Evolutionary conservation across 352 stramenopile species (phyloP).

Genomic region (Pythium rhizo-oryzae): DNA sequence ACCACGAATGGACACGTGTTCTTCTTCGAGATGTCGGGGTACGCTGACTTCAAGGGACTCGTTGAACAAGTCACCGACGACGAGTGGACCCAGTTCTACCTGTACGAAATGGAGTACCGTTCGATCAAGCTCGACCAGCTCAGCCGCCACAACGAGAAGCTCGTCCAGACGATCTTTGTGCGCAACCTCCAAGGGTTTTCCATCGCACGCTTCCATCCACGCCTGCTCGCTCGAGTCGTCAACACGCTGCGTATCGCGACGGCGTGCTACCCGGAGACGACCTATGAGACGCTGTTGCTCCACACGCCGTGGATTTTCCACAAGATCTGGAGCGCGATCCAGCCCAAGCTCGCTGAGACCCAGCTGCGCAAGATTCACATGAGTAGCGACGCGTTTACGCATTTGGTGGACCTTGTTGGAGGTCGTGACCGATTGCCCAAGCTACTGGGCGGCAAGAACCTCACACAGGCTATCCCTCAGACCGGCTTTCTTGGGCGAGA

Average conservation of each 20-base stretch:
- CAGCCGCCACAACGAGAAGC: conserved; percentile 51
- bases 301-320: conserved; percentile 76
- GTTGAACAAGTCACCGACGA: conserved; percentile 63
- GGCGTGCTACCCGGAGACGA: conserved; percentile 68
- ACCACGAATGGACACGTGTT: conserved; percentile 46
- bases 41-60: conserved; percentile 61
- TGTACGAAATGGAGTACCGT: conserved; percentile 79
- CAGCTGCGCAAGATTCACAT: conserved; percentile 68
- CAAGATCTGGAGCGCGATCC: conserved; percentile 64
- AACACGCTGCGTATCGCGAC: conserved; percentile 49
- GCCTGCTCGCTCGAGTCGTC: conserved; percentile 49
- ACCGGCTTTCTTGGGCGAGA: conserved; percentile 66
- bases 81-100: conserved; percentile 68
- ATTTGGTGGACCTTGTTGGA: conserved; percentile 49
- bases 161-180: conserved; percentile 67
- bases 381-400: conserved; percentile 48
- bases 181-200: conserved; percentile 72
- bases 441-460: conserved; percentile 58
- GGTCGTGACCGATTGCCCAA: conserved; percentile 57
- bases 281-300: conserved; percentile 57
- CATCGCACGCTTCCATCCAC: conserved; percentile 58
- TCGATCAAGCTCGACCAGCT: conserved; percentile 67
- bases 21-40: conserved; percentile 76
- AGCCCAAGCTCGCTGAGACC: conserved; percentile 62
- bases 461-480: conserved; percentile 55